Evolutionary conservation across 495 filamentous ascomycete genomes (phyloP).

Genomic region (Clavariopsis aquatica): DNA sequence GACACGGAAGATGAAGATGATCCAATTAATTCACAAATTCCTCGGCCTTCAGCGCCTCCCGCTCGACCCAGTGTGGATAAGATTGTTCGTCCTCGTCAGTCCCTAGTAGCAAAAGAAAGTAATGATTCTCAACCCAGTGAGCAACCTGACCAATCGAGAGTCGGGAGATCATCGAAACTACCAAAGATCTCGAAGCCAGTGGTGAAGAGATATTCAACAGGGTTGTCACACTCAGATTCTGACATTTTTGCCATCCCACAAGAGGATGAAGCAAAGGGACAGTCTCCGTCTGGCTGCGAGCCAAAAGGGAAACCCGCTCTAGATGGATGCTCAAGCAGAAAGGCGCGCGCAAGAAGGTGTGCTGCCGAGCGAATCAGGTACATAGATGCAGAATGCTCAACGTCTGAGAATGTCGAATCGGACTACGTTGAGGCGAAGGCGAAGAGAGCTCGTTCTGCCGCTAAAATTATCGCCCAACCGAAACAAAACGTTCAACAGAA

Average conservation of each 20-base stretch:
- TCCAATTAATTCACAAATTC: background rate
- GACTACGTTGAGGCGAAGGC: constrained; percentile 12
- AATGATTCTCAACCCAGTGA: background rate
- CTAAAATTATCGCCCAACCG: background rate
- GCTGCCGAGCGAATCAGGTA: constrained; percentile 4
- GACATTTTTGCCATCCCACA: constrained; percentile 3
- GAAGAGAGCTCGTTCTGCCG: background rate
- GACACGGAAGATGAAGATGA: constrained; percentile 1
- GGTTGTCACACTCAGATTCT: background rate
- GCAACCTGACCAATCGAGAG: background rate
- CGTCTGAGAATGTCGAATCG: constrained; percentile 2
- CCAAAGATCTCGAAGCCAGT: background rate
- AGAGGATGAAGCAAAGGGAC: background rate
- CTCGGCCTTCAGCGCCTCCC: background rate
- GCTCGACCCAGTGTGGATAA: background rate
- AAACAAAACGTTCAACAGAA: background rate
- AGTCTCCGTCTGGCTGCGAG: background rate
- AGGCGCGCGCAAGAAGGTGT: background rate
- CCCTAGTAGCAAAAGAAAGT: background rate
- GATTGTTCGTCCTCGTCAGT: background rate
- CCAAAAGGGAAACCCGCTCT: background rate
- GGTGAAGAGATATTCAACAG: background rate
- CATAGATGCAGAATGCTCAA: constrained; percentile 12
- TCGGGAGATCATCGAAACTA: background rate
- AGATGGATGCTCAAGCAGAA: background rate